Evolutionary conservation across 352 stramenopile species (phyloP).

Genomic region (Plasmopara viticola): DNA sequence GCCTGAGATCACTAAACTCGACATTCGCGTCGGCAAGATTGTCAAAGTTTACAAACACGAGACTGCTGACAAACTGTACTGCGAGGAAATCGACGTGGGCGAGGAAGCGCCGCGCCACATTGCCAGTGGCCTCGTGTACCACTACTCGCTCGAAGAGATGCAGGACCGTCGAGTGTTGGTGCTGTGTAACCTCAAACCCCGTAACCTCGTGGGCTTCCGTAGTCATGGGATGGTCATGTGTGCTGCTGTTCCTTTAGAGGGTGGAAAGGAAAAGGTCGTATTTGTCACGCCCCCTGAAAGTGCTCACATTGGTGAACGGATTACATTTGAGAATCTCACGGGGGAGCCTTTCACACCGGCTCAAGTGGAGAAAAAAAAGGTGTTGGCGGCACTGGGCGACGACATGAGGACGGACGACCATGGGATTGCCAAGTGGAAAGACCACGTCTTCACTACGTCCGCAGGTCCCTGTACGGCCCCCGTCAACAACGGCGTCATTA

Average conservation of each 20-base stretch:
- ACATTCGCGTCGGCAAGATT: conserved; percentile 89
- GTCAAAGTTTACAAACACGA: conserved; percentile 91
- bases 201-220: conserved; percentile 87
- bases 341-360: conserved; percentile 73
- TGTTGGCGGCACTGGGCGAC: conserved; percentile 65
- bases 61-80: conserved; percentile 88
- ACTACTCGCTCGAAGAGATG: conserved; percentile 87
- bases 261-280: conserved; percentile 74
- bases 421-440: conserved; percentile 80
- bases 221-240: conserved; percentile 91
- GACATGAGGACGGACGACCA: conserved; percentile 79
- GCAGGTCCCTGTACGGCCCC: conserved; percentile 67
- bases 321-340: conserved; percentile 58
- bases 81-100: conserved; percentile 89
- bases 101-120: conserved; percentile 84
- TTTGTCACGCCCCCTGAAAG: conserved; percentile 80
- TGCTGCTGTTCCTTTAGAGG: conserved; percentile 53
- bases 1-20: conserved; percentile 87
- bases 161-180: conserved; percentile 78
- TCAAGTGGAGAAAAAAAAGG: conserved; percentile 88
- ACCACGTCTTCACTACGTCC: conserved; percentile 68
- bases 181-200: conserved; percentile 88
- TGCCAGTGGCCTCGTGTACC: conserved; percentile 76
- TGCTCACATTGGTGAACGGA: conserved; percentile 66
- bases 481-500: conserved; percentile 68